phyloP scores from a whole-genome alignment of 208 protist genomes.

The Trypanosomatidae sp. region DNA sequence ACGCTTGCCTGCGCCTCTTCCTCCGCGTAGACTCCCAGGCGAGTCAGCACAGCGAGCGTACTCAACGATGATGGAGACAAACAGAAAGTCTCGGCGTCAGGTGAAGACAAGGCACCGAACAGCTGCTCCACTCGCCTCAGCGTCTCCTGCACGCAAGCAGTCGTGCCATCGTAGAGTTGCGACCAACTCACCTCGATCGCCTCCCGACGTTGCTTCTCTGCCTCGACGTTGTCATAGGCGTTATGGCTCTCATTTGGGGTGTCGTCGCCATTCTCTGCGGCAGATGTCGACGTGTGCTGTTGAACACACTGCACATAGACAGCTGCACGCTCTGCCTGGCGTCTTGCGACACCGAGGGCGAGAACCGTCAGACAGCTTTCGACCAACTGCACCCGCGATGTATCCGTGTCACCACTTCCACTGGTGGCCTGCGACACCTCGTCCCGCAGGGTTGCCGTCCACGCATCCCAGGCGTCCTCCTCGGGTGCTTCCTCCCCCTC shows the following conservation, averaged over 20 bases:
- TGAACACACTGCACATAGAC: slow-evolving; percentile 16
- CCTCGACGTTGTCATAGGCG: neutral
- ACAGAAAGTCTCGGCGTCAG: neutral
- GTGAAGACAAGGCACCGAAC: neutral
- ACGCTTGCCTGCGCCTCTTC: neutral
- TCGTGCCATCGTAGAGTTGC: slow-evolving; percentile 4
- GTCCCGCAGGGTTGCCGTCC: neutral
- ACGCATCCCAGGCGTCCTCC: slow-evolving; percentile 10
- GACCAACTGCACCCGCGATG: neutral
- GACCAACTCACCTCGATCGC: slow-evolving; percentile 9
- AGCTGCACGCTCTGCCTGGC: slow-evolving; percentile 7
- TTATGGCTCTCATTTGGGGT: neutral
- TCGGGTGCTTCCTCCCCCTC: neutral
- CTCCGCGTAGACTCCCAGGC: slow-evolving; percentile 9
- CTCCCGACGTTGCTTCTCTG: slow-evolving; percentile 6
- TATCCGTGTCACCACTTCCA: neutral
- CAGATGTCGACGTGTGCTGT: neutral
- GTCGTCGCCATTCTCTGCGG: neutral
- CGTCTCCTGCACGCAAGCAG: neutral
- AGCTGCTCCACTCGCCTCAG: slow-evolving; percentile 4
- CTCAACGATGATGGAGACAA: slow-evolving; percentile 7
- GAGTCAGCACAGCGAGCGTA: slow-evolving; percentile 12
- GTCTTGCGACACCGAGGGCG: slow-evolving; percentile 5
- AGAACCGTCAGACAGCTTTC: slow-evolving; percentile 16
- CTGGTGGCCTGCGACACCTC: neutral